Conservation (phyloP, 2,329 filamentous ascomycete genomes). For the Aureobasidium zeae region DNA sequence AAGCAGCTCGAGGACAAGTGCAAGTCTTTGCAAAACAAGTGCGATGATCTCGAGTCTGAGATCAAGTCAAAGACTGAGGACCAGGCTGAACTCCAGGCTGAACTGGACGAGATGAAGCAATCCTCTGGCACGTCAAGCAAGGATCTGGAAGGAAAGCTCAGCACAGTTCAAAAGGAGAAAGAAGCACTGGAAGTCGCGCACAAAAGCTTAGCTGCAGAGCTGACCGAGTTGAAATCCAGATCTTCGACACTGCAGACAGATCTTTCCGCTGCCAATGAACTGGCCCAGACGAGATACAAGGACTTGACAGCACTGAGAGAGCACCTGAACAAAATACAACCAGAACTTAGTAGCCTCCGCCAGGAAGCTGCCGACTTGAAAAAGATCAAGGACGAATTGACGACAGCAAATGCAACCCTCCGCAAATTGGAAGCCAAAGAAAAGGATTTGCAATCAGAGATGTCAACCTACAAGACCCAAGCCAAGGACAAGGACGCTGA, state of each 20-base stretch:
- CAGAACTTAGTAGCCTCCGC: slow-evolving; percentile 70
- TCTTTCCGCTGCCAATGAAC: slow-evolving; percentile 72
- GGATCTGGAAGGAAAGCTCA: slow-evolving; percentile 45
- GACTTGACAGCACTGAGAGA: slow-evolving; percentile 74
- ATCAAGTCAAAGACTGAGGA: slow-evolving; percentile 16
- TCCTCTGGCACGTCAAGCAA: slow-evolving; percentile 39
- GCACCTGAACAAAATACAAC: slow-evolving; percentile 72
- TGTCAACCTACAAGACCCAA: slow-evolving; percentile 59
- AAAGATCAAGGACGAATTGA: slow-evolving; percentile 63
- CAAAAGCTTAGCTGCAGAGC: slow-evolving; percentile 51
- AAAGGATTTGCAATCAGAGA: slow-evolving; percentile 68
- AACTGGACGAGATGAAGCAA: slow-evolving; percentile 16
- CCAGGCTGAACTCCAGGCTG: slow-evolving; percentile 15
- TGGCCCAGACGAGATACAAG: slow-evolving; percentile 80
- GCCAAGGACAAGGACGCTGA: slow-evolving; percentile 67
- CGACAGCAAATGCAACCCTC: slow-evolving; percentile 53
- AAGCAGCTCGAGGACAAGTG: slow-evolving; percentile 23
- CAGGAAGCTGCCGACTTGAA: slow-evolving; percentile 70
- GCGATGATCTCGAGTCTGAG: slow-evolving; percentile 39
- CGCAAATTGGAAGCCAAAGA: slow-evolving; percentile 72
- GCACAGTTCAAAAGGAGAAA: slow-evolving; percentile 48
- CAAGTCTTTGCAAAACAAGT: slow-evolving; percentile 52
- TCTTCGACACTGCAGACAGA: slow-evolving; percentile 67
- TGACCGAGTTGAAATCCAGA: slow-evolving; percentile 63
- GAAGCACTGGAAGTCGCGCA: slow-evolving; percentile 51